Percentiles rank a stretch among this genome's conserved stretches.
phyloP scores from a whole-genome alignment of 2,329 filamentous ascomycete species.

The Paraphoma sp. region DNA sequence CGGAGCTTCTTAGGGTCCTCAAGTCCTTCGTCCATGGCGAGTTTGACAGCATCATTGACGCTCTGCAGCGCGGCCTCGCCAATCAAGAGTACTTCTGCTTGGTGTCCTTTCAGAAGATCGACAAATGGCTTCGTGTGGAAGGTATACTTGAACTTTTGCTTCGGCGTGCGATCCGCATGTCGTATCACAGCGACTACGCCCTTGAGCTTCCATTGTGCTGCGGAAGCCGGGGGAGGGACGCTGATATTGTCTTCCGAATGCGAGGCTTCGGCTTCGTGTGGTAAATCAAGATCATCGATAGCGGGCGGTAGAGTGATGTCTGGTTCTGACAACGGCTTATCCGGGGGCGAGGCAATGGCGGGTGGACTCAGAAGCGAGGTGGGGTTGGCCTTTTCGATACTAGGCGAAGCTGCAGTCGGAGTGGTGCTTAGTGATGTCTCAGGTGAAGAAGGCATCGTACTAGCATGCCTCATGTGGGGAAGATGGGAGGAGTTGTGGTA shows the following conservation, averaged over 20 bases:
- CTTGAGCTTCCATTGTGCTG: constrained; percentile 97
- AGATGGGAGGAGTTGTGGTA: constrained; percentile 46
- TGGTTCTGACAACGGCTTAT: constrained; percentile 36
- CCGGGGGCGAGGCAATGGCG: constrained; percentile 14
- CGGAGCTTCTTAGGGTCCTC: constrained; percentile 90
- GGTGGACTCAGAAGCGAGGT: constrained; percentile 23
- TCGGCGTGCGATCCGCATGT: constrained; percentile 95
- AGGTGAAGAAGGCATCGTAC: constrained; percentile 51
- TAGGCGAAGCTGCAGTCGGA: constrained; percentile 53
- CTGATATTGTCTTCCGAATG: constrained; percentile 41
- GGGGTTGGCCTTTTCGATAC: constrained; percentile 47
- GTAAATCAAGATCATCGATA: constrained; percentile 31
- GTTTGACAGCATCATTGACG: constrained; percentile 85
- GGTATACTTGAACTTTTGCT: constrained; percentile 99
- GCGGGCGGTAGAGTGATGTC: constrained; percentile 39
- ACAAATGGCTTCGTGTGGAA: constrained; percentile 98
- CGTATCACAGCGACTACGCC: constrained; percentile 96
- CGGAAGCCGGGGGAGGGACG: constrained; percentile 65
- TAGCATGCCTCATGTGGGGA: constrained; percentile 43
- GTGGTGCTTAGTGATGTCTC: constrained; percentile 52
- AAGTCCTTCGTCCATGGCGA: constrained; percentile 77
- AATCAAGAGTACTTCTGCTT: constrained; percentile 93
- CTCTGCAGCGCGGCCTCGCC: constrained; percentile 88
- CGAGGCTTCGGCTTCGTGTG: constrained; percentile 30
- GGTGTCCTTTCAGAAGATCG: constrained; percentile 89